Base-by-base conservation (phyloP, 805 yeast species). In the Kurtzmaniella cleridarum region DNA sequence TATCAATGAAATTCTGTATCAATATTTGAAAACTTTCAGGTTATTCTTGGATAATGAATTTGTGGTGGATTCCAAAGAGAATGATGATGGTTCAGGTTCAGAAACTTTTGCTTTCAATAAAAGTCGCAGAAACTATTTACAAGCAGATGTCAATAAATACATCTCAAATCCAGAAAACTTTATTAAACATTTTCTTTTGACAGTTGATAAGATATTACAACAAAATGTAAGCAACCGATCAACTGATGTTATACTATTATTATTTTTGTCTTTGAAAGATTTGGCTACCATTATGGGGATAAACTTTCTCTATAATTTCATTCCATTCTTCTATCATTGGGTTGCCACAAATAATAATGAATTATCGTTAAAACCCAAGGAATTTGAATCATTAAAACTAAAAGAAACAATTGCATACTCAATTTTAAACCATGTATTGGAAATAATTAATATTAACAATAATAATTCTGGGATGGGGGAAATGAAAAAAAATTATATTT, bases 291-390 rank as follows among this genome's bases (percentile, higher is more conserved):
- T 58, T 20, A 66, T 66, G 38, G 81, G 81, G 1, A 54, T 74
- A 35, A 76, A 75, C 46, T 66, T 73, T 18, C 48, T 72, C 16
- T 63, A 55, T 42, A 72, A 73, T 44, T 69, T 65, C 35, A 41
- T 75, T 3, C 71, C 77, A 2, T 71, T 64, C 45, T 67, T 73
- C 44, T 61, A 61, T 40, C 64, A 62, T 40, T 75, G 79, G 79
- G 48, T 53, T 20, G 33, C 44, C 10, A 36, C 46, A 18, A 39
- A 42, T 18, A 39, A 30, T 5, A 31, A 30, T 2, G 34, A 30
- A 16, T 33, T 43, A 15, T 37, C 28, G 15, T 27, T 32, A n/a
- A 18, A 6, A n/a, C 17, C n/a, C 5, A 35, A 31, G 26, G 40
- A 46, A n/a, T 30, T 35, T 7, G 43, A 42, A 17, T 40, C 36